phyloP scores from a whole-genome alignment of 2,329 filamentous ascomycete species.

The Arachnomyces sp. region DNA sequence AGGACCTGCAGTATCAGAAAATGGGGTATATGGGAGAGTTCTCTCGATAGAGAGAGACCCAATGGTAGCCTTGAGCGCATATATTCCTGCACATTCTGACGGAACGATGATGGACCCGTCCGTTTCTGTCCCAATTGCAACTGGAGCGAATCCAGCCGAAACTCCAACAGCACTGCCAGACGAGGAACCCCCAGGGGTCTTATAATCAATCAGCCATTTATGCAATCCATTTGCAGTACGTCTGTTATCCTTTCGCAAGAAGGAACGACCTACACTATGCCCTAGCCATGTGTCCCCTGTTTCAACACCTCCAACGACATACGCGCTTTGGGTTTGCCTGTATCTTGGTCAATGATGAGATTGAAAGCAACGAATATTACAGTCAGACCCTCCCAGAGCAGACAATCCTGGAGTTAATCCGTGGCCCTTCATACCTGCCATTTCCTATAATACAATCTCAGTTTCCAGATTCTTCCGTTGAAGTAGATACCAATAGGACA shows the following conservation, averaged over 20 bases:
- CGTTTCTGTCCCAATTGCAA: slow-evolving; percentile 28
- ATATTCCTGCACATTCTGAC: slow-evolving; percentile 24
- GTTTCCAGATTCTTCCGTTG: no score
- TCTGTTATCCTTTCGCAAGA: no score
- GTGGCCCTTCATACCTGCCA: slow-evolving; percentile 1
- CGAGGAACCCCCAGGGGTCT: slow-evolving; percentile 29
- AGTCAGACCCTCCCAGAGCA: slow-evolving; percentile 19
- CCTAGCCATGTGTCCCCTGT: slow-evolving; percentile 16
- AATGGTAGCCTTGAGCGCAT: slow-evolving; percentile 26
- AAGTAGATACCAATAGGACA: no score
- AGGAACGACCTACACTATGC: slow-evolving; percentile 12
- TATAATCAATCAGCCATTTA: no score
- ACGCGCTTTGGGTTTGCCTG: slow-evolving; percentile 21
- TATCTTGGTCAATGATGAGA: no score
- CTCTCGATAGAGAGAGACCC: slow-evolving; percentile 22
- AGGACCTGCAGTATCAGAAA: slow-evolving; percentile 1
- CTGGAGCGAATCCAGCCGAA: slow-evolving; percentile 24
- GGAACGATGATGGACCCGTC: slow-evolving; percentile 26
- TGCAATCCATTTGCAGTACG: no score
- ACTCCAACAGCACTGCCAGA: slow-evolving; percentile 26
- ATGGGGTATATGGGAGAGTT: slow-evolving; percentile 20
- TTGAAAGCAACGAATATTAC: no score
- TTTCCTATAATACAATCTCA: no score
- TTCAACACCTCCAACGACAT: slow-evolving; percentile 16
- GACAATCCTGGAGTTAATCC: slow-evolving; percentile 18